A percentile compares a stretch with the other conserved stretches of the same genome.
phyloP scores from a whole-genome alignment of 345 rosid genomes.

The Acer yangbiense region DNA sequence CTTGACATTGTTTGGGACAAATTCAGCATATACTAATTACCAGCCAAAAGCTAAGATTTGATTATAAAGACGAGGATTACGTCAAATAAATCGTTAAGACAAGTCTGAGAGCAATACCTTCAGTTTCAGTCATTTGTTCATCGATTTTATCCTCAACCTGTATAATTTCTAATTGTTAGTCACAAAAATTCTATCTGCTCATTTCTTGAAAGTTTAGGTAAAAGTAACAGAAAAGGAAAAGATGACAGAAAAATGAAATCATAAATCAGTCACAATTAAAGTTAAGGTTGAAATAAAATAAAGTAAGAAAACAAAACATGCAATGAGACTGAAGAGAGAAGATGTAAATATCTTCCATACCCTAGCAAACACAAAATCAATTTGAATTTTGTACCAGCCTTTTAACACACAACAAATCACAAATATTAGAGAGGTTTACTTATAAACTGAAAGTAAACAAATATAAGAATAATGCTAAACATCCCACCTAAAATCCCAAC shows the following conservation, averaged over 20 bases:
- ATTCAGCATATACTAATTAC: neutral
- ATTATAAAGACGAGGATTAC: neutral
- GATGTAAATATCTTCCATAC: neutral
- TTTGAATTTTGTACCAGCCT: neutral
- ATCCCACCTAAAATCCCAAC: no score
- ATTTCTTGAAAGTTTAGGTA: neutral
- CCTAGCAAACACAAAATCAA: neutral
- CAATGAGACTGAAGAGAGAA: neutral
- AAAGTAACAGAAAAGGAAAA: neutral
- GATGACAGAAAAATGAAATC: neutral
- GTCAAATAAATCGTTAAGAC: neutral
- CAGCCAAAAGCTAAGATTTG: neutral
- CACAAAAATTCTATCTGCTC: neutral
- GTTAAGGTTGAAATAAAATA: neutral
- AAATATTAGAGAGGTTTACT: neutral
- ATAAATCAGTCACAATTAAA: neutral
- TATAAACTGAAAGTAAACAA: neutral
- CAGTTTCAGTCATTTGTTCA: constrained; percentile 25
- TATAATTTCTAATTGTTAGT: constrained; percentile 4
- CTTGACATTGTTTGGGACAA: neutral
- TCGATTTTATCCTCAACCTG: constrained; percentile 33
- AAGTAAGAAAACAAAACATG: neutral
- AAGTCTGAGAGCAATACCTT: constrained; percentile 32
- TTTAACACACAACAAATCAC: neutral
- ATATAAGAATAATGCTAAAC: no score